phyloP scores from a whole-genome alignment of 176 grass and related monocot species.

The Pontederia paniculata region DNA sequence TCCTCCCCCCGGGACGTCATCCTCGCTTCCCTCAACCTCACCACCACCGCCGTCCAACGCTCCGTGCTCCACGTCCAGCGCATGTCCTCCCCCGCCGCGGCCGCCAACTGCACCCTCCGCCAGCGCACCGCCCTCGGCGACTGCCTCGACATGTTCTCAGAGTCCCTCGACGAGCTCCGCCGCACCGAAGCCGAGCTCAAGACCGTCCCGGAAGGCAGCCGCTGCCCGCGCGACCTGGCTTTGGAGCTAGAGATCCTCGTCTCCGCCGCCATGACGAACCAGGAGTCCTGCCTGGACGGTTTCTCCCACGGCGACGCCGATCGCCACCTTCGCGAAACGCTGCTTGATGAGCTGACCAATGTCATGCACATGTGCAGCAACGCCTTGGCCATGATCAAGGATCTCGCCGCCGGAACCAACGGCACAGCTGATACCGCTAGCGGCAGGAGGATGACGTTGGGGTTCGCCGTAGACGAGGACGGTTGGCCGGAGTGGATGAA shows the following conservation, averaged over 20 bases:
- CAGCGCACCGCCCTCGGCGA: conserved; percentile 11
- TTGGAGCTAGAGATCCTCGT: conserved; percentile 11
- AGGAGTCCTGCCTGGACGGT: conserved; percentile 20
- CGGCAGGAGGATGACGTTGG: not conserved
- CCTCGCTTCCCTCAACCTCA: conserved; percentile 19
- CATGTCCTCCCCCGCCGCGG: not conserved
- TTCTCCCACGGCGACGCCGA: conserved; percentile 8
- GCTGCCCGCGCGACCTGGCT: not conserved
- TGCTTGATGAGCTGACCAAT: not conserved
- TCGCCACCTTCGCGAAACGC: not conserved
- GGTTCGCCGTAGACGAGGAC: not conserved
- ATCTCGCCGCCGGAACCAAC: not conserved
- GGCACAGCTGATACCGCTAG: no score
- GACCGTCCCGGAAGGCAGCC: not conserved
- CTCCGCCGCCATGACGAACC: conserved; percentile 21
- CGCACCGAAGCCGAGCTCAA: not conserved
- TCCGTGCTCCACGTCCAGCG: conserved; percentile 2
- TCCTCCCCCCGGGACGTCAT: conserved; percentile 19
- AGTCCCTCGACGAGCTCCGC: conserved; percentile 10
- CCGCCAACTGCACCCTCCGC: conserved; percentile 1
- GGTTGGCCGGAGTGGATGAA: conserved; percentile 14
- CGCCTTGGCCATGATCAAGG: conserved; percentile 12
- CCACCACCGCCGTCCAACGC: conserved; percentile 13
- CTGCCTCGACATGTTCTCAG: conserved; percentile 17
- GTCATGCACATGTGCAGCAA: conserved; percentile 19